Conservation (phyloP, 345 rosid species). For the Melastoma malabathricum region DNA sequence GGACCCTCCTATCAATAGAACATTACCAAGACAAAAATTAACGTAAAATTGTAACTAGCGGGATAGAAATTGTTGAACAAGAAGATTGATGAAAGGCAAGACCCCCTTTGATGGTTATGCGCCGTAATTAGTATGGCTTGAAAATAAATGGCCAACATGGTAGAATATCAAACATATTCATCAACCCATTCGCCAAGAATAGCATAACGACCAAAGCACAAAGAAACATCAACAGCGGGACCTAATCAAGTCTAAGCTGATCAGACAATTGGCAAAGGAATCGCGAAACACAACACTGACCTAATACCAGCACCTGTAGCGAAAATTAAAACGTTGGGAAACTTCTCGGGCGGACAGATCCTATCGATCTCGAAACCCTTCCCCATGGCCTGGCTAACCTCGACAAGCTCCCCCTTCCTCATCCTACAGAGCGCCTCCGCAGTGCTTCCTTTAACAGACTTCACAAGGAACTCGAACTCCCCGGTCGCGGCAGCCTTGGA, state of each 20-base stretch:
- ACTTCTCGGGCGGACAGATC: conserved; percentile 57
- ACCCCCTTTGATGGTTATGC: no score
- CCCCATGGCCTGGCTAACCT: conserved; percentile 69
- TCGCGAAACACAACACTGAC: conserved; percentile 15
- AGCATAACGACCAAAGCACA: no score
- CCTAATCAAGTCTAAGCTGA: neutral
- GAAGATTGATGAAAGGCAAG: no score
- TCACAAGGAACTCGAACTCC: conserved; percentile 73
- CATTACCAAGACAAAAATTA: no score
- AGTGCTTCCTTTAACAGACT: conserved; percentile 73
- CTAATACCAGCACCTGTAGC: conserved; percentile 97
- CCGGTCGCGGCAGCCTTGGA: conserved; percentile 39
- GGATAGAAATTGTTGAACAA: no score
- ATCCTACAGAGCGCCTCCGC: conserved; percentile 79
- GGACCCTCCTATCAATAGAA: no score
- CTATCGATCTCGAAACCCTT: conserved; percentile 51
- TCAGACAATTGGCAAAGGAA: neutral
- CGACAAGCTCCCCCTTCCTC: conserved; percentile 72
- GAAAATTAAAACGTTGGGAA: conserved; percentile 59
- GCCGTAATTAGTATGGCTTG: no score
- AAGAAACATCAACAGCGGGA: neutral
- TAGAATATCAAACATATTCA: no score
- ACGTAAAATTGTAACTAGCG: no score
- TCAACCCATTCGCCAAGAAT: no score
- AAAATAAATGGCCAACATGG: no score